A percentile compares a stretch with the other conserved stretches of the same genome.
These are phyloP conservation scores for Lablab purpureus DNA, from an alignment of 306 rosid species.

Conservation along the genomic window DNA sequence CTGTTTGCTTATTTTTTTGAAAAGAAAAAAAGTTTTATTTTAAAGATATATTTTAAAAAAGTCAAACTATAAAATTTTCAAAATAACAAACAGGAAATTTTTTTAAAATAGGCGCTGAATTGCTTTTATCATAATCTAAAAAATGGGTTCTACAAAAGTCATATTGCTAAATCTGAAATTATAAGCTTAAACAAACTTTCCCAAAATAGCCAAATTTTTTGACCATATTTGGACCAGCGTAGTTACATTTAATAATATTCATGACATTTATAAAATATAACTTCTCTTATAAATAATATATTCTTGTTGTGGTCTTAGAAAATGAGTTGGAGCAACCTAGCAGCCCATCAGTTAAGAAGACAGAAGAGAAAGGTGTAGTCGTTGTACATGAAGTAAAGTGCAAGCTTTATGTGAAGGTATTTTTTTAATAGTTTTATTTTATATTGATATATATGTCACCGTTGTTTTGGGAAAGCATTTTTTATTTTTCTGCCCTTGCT, in stretches of 20 bases:
- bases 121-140: background rate
- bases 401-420: constrained; percentile 95
- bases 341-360: constrained; percentile 93
- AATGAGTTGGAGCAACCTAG: constrained; percentile 83
- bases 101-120: background rate
- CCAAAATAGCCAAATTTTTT: constrained; percentile 20
- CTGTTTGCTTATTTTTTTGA: background rate
- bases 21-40: background rate
- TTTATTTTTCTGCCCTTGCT: constrained; percentile 23
- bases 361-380: constrained; percentile 86
- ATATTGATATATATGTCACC: background rate
- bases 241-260: constrained; percentile 19
- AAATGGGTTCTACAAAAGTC: background rate
- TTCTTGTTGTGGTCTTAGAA: constrained; percentile 58
- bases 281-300: constrained; percentile 37
- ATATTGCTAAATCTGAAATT: background rate
- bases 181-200: background rate
- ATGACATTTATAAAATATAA: constrained; percentile 33
- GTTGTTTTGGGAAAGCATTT: constrained; percentile 16
- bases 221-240: background rate
- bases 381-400: constrained; percentile 96
- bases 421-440: background rate
- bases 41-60: background rate
- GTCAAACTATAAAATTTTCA: background rate
- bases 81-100: background rate